Conservation (phyloP, 2,329 filamentous ascomycete species). For the Aspergillus brasiliensis region DNA sequence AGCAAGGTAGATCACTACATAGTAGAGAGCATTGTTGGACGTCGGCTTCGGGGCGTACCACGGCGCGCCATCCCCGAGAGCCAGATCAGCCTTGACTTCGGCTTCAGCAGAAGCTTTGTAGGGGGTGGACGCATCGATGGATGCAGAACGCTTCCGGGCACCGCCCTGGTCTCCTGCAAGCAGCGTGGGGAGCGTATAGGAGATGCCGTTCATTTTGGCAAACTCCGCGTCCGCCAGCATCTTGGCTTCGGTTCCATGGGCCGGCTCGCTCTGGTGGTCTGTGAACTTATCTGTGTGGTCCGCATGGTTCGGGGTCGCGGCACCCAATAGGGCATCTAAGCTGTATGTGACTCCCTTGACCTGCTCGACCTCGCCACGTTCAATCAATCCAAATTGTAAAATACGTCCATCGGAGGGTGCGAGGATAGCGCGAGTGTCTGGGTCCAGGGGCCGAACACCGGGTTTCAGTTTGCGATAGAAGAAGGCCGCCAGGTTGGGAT, state of each 20-base stretch:
- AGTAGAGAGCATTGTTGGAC: conserved; percentile 74
- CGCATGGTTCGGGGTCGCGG: conserved; percentile 51
- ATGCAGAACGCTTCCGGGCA: conserved; percentile 51
- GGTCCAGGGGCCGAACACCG: conserved; percentile 80
- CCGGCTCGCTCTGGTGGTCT: conserved; percentile 36
- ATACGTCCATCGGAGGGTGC: conserved; percentile 90
- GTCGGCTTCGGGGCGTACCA: conserved; percentile 70
- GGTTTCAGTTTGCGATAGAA: conserved; percentile 96
- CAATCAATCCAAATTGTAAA: conserved; percentile 88
- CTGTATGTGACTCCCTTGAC: conserved; percentile 99
- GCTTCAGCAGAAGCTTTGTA: conserved; percentile 73
- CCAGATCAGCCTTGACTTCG: conserved; percentile 81
- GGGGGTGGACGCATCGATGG: conserved; percentile 72
- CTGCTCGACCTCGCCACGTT: conserved; percentile 93
- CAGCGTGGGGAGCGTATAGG: conserved; percentile 86
- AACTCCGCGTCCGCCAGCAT: conserved; percentile 88
- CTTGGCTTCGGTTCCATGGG: conserved; percentile 58
- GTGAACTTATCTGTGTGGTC: conserved; percentile 40
- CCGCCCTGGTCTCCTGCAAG: conserved; percentile 67
- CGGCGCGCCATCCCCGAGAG: conserved; percentile 62
- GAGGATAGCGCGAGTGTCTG: conserved; percentile 75
- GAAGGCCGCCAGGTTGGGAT: conserved; percentile 92
- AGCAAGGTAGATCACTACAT: conserved; percentile 92
- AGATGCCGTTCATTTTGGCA: conserved; percentile 89
- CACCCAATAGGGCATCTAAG: conserved; percentile 84